Evolutionary conservation across 225 moss, liverwort and hornwort species (phyloP).

Genomic region (Polytrichum formosum): DNA sequence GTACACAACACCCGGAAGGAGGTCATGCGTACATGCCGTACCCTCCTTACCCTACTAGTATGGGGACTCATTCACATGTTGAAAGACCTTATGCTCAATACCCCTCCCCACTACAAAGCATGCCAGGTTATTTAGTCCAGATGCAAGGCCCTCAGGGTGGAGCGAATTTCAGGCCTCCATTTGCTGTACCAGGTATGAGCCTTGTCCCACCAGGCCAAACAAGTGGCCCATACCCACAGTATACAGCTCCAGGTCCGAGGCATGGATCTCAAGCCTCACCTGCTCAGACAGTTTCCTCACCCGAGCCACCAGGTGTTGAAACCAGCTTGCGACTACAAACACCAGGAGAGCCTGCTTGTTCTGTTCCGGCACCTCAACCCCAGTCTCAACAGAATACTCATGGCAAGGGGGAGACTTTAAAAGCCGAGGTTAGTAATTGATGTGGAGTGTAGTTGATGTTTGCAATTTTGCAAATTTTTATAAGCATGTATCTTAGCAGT

Average conservation of each 20-base stretch:
- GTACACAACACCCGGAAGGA: constrained; percentile 65
- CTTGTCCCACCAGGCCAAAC: constrained; percentile 42
- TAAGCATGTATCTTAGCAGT: too few species aligned
- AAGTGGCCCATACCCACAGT: constrained; percentile 21
- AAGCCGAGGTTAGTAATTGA: constrained; percentile 44
- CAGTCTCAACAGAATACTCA: constrained; percentile 42
- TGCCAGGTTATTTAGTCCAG: constrained; percentile 78
- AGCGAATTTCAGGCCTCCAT: constrained; percentile 34
- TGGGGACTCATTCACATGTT: constrained; percentile 68
- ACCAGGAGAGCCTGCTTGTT: constrained; percentile 44
- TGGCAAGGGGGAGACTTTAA: constrained; percentile 39
- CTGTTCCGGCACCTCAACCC: constrained; percentile 27
- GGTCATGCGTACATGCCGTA: constrained; percentile 70
- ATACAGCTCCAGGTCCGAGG: constrained; percentile 4
- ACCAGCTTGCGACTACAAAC: constrained; percentile 63
- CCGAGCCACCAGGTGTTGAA: constrained; percentile 55
- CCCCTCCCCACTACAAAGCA: constrained; percentile 66
- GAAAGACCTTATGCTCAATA: constrained; percentile 97
- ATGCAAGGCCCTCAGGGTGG: constrained; percentile 84
- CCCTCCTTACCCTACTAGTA: constrained; percentile 62
- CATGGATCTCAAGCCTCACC: constrained; percentile 28
- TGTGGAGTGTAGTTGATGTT: not conserved
- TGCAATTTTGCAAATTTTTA: not conserved
- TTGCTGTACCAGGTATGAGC: constrained; percentile 48
- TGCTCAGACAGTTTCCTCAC: constrained; percentile 21